Evolutionary conservation across 1,284 basidiomycete species (phyloP).

Genomic region (Vanrija humicola): DNA sequence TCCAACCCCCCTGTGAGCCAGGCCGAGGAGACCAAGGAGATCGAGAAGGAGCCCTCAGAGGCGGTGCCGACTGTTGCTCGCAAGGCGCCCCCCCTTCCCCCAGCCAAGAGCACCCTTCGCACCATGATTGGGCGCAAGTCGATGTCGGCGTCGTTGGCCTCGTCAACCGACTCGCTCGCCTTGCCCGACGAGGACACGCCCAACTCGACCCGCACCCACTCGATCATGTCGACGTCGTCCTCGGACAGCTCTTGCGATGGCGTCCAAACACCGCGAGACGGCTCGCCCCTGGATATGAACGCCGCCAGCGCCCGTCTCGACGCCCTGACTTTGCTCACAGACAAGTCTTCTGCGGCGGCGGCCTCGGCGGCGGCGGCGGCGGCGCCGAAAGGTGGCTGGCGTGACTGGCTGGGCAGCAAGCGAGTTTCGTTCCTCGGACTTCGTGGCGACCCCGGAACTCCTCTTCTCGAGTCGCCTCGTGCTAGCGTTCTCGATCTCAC

Average conservation of each 20-base stretch:
- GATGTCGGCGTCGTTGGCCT: neutral
- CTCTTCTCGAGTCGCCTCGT: conserved; percentile 11
- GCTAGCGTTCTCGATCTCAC: conserved; percentile 7
- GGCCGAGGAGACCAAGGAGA: neutral
- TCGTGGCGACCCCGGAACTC: conserved; percentile 4
- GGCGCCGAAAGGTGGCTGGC: conserved; percentile 10
- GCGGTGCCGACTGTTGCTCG: neutral
- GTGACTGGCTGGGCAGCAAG: conserved; percentile 13
- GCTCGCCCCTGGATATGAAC: conserved; percentile 9
- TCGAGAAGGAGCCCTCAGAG: neutral
- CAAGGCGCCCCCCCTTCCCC: neutral
- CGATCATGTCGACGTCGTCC: conserved; percentile 25
- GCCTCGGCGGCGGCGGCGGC: conserved; percentile 5
- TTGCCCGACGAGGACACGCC: conserved; percentile 21
- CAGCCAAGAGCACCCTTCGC: neutral
- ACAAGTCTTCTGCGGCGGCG: conserved; percentile 10
- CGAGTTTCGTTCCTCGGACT: conserved; percentile 15
- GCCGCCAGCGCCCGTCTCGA: conserved; percentile 15
- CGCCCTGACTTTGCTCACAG: conserved; percentile 1
- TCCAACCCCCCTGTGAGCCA: conserved; percentile 27
- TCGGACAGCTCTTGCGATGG: conserved; percentile 29
- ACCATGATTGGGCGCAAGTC: neutral
- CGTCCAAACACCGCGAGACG: conserved; percentile 30
- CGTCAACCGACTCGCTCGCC: neutral
- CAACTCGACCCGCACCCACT: conserved; percentile 27